phyloP scores from a whole-genome alignment of 805 yeast genomes.

The Dipodascus albidus region DNA sequence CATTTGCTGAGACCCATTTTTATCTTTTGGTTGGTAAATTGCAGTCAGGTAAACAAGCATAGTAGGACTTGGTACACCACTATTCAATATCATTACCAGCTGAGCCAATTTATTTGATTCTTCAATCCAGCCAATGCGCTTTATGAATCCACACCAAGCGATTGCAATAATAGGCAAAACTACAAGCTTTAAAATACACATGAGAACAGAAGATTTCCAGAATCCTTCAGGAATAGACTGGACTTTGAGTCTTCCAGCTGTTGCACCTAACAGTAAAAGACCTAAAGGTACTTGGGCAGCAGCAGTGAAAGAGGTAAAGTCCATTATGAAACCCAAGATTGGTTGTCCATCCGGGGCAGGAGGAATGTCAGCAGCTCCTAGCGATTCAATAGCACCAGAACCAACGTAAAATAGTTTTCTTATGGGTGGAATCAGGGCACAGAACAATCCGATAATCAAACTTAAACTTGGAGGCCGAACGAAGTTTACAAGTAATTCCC shows the following conservation, averaged over 20 bases:
- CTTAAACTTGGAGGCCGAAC: conserved; percentile 63
- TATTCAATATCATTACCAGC: conserved; percentile 62
- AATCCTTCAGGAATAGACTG: conserved; percentile 54
- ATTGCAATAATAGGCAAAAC: conserved; percentile 73
- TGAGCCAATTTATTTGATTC: conserved; percentile 45
- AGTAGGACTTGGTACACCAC: conserved; percentile 82
- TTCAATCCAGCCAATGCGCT: conserved; percentile 52
- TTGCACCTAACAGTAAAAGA: conserved; percentile 70
- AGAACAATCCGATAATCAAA: conserved; percentile 46
- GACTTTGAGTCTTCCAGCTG: conserved; percentile 64
- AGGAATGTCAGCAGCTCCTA: conserved; percentile 34
- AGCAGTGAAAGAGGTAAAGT: conserved; percentile 67
- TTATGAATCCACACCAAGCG: conserved; percentile 49
- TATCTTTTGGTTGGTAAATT: conserved; percentile 61
- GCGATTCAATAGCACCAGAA: conserved; percentile 29
- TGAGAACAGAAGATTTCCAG: conserved; percentile 43
- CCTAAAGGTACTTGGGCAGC: conserved; percentile 86
- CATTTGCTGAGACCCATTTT: conserved; percentile 40
- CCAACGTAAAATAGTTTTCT: conserved; percentile 54
- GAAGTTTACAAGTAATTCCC: conserved; percentile 4
- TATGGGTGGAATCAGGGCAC: conserved; percentile 79
- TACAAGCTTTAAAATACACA: conserved; percentile 48
- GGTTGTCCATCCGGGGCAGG: conserved; percentile 80
- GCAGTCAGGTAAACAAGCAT: conserved; percentile 85
- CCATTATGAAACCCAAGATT: conserved; percentile 75